A percentile compares a stretch with the other conserved stretches of the same genome.
These are phyloP conservation scores for Coniella vitis DNA, from an alignment of 2,329 filamentous ascomycete species.

Conservation along the genomic window DNA sequence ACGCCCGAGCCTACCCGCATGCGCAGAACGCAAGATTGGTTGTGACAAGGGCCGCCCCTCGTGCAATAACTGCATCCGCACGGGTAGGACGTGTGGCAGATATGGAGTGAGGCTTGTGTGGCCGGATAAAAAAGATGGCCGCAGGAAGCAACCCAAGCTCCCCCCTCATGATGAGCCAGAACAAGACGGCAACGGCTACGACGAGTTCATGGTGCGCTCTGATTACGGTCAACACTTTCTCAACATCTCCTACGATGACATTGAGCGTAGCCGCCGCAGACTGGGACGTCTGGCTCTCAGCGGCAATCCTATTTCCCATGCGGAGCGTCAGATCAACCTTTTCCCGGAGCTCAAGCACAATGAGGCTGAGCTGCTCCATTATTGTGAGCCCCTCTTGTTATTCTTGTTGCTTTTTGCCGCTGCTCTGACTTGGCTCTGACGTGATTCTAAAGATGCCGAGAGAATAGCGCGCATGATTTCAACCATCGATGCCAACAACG, in stretches of 20 bases:
- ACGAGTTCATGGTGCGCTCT: conserved; percentile 7
- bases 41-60: conserved; percentile 36
- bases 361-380: conserved; percentile 25
- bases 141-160: conserved; percentile 24
- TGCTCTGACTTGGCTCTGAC: neutral
- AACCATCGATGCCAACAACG: conserved; percentile 38
- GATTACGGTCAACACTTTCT: conserved; percentile 32
- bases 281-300: conserved; percentile 24
- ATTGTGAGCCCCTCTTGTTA: conserved; percentile 21
- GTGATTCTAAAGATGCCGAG: conserved; percentile 27
- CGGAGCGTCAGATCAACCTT: conserved; percentile 22
- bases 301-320: conserved; percentile 20
- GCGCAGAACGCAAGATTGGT: conserved; percentile 38
- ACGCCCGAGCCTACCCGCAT: conserved; percentile 3
- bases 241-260: conserved; percentile 32
- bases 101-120: conserved; percentile 40
- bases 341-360: conserved; percentile 24
- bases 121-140: conserved; percentile 40
- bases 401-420: neutral
- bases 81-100: conserved; percentile 34
- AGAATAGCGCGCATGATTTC: conserved; percentile 39
- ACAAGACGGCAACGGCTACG: neutral
- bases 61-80: conserved; percentile 37
- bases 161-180: conserved; percentile 4
- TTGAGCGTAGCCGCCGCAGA: conserved; percentile 21